A percentile compares a stretch with the other conserved stretches of the same genome.
phyloP scores from a whole-genome alignment of 2,329 filamentous ascomycete genomes.

The Trichoderma harzianum region DNA sequence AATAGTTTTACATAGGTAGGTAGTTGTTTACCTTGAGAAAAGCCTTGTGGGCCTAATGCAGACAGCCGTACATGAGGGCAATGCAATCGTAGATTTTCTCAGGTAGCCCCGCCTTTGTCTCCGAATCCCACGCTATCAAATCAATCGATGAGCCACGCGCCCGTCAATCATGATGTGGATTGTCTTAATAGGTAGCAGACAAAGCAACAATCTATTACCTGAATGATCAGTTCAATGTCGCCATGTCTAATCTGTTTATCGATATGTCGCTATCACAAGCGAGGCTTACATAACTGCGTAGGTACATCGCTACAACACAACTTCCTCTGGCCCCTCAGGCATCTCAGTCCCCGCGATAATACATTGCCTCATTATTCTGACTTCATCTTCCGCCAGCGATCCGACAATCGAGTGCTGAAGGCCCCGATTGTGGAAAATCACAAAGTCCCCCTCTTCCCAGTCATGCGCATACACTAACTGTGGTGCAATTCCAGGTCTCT shows the following conservation, averaged over 20 bases:
- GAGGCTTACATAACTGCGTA: not conserved
- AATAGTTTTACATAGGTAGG: not conserved
- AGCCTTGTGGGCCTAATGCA: not conserved
- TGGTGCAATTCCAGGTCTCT: not conserved
- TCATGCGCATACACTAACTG: not conserved
- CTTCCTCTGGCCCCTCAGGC: not conserved
- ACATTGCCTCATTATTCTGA: not conserved
- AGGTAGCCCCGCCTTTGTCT: not conserved
- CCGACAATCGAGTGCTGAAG: not conserved
- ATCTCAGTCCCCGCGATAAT: not conserved
- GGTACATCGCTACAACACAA: not conserved
- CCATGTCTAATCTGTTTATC: not conserved
- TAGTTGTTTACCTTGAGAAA: not conserved
- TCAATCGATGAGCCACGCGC: not conserved
- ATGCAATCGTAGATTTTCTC: not conserved
- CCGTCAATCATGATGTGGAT: accelerated
- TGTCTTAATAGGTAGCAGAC: not conserved
- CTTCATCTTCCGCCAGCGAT: not conserved
- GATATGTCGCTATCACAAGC: not conserved
- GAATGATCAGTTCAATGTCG: not conserved
- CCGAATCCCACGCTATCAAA: not conserved
- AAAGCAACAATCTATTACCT: not conserved
- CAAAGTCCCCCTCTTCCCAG: not conserved
- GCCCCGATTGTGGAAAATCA: not conserved
- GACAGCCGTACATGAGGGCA: not conserved